These are phyloP conservation scores for Stephania yunnanensis DNA, from an alignment of 164 flowering plant genomes.

Conservation along the genomic window DNA sequence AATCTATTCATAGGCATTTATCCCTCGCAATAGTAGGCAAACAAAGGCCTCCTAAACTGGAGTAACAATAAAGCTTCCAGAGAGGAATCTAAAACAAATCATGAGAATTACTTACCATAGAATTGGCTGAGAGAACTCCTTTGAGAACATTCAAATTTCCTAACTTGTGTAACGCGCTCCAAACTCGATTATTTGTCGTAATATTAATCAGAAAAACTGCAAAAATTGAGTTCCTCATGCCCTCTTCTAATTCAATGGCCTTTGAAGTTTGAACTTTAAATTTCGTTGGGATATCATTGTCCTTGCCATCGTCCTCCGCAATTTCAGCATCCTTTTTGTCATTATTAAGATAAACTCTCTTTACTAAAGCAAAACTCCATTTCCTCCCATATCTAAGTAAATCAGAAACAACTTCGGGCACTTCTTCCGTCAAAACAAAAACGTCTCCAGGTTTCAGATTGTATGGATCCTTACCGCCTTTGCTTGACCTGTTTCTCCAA, in stretches of 20 bases:
- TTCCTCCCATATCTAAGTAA: conserved; percentile 26
- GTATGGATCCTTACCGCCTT: conserved; percentile 33
- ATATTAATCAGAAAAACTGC: conserved; percentile 45
- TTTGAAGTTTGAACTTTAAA: conserved; percentile 39
- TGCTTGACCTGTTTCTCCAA: conserved; percentile 44
- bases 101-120: conserved; percentile 30
- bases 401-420: conserved; percentile 41
- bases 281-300: conserved; percentile 3
- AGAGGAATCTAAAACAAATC: background rate
- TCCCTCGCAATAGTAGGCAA: background rate
- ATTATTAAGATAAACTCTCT: conserved; percentile 14
- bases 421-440: conserved; percentile 36
- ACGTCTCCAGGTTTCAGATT: conserved; percentile 56
- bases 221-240: conserved; percentile 24
- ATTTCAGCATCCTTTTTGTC: background rate
- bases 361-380: conserved; percentile 39
- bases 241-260: conserved; percentile 17
- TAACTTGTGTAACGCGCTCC: conserved; percentile 34
- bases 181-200: conserved; percentile 44
- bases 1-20: background rate
- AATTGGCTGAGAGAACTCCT: conserved; percentile 20
- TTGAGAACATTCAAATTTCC: conserved; percentile 14
- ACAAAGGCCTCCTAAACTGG: background rate
- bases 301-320: conserved; percentile 10
- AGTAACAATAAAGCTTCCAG: background rate